Conservation (phyloP, 192 early-diverging fungal species). For the Coemansia guatemalensis region DNA sequence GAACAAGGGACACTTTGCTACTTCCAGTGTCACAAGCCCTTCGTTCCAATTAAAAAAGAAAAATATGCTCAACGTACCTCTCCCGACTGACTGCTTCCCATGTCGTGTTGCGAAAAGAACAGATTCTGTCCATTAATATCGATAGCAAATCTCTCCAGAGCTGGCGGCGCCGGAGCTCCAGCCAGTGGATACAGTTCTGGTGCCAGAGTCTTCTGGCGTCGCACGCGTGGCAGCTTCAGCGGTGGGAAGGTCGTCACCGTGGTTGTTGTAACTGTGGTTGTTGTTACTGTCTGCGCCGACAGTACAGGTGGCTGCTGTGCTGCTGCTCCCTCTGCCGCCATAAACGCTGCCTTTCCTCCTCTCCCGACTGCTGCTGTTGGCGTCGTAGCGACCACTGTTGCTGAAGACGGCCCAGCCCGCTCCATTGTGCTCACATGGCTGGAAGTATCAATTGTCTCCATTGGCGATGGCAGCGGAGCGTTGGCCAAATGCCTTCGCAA, state of each 20-base stretch:
- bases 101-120: constrained; percentile 60
- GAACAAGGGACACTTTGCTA: no score
- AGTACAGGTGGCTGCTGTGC: constrained; percentile 49
- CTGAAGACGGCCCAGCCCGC: background rate
- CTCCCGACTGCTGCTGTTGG: constrained; percentile 1
- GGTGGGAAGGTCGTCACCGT: constrained; percentile 83
- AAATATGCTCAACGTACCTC: constrained; percentile 3
- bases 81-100: constrained; percentile 20
- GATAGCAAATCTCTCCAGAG: constrained; percentile 77
- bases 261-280: constrained; percentile 76
- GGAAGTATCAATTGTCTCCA: constrained; percentile 9
- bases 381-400: background rate
- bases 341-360: constrained; percentile 1
- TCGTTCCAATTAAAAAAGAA: background rate
- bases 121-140: constrained; percentile 74
- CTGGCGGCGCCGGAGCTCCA: constrained; percentile 70
- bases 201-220: constrained; percentile 56
- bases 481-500: background rate
- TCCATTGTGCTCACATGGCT: background rate
- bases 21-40: background rate
- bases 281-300: constrained; percentile 62
- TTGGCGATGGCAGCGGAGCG: constrained; percentile 28
- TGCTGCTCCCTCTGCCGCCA: background rate
- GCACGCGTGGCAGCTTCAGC: constrained; percentile 61
- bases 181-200: constrained; percentile 72